A percentile compares a stretch with the other conserved stretches of the same genome.
phyloP scores from a whole-genome alignment of 2,329 filamentous ascomycete species.

The Fusarium mexicanum region DNA sequence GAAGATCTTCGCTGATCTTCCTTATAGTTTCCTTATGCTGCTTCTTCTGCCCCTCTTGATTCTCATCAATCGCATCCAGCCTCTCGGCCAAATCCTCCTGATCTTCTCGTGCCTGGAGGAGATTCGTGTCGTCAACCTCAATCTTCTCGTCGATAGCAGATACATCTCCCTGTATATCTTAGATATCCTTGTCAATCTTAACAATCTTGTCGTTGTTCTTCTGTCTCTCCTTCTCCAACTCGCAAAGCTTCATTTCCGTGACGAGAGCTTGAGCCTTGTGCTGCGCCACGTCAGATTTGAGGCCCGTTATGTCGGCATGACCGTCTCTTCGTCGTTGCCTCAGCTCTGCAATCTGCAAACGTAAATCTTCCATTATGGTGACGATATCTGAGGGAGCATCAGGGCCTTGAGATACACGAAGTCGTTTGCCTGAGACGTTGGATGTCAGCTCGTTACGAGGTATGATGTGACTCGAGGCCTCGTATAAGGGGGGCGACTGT shows the following conservation, averaged over 20 bases:
- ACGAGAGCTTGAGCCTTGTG: no score
- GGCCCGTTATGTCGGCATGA: fast-evolving
- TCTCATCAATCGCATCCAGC: background rate
- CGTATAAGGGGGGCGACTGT: background rate
- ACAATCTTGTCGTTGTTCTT: fast-evolving
- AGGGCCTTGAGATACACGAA: background rate
- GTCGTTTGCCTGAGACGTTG: background rate
- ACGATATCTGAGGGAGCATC: background rate
- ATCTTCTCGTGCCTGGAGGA: background rate
- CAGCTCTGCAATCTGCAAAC: background rate
- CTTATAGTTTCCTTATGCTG: background rate
- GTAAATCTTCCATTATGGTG: background rate
- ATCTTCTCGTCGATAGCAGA: background rate
- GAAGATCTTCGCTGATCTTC: background rate
- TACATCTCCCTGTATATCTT: background rate
- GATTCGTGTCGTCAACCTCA: background rate
- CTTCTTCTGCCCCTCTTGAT: background rate
- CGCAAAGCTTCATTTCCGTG: background rate
- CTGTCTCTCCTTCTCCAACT: background rate
- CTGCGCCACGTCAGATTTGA: no score
- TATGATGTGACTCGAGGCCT: background rate
- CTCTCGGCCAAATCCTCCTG: fast-evolving
- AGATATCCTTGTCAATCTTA: background rate
- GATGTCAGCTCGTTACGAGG: background rate
- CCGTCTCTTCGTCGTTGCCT: background rate